Conservation (phyloP, 768 basidiomycete species). For the Panaeolus cyanescens region DNA sequence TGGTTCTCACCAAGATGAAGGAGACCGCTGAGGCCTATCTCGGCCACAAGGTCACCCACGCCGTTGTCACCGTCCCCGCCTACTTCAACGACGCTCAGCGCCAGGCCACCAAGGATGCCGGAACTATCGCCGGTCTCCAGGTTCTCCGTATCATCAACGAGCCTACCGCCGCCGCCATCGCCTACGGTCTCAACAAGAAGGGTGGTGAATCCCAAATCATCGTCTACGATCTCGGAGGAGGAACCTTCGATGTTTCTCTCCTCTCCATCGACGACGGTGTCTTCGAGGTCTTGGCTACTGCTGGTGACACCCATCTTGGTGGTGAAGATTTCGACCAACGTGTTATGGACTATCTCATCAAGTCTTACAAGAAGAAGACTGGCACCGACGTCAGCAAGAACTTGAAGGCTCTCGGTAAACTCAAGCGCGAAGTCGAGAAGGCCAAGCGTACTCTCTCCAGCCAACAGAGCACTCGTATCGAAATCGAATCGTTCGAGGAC, state of each 20-base stretch:
- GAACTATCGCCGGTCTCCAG: conserved; percentile 90
- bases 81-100: conserved; percentile 99
- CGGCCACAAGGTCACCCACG: conserved; percentile 93
- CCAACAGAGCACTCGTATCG: conserved; percentile 89
- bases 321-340: conserved; percentile 97
- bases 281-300: conserved; percentile 87
- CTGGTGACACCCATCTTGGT: conserved; percentile 93
- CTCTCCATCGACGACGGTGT: conserved; percentile 94
- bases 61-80: conserved; percentile 97
- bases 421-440: conserved; percentile 93
- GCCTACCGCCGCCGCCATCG: conserved; percentile 96
- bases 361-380: conserved; percentile 90
- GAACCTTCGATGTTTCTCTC: conserved; percentile 98
- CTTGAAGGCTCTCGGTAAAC: conserved; percentile 84
- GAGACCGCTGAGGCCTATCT: conserved; percentile 99
- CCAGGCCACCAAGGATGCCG: conserved; percentile 98
- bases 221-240: conserved; percentile 98
- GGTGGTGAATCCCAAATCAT: conserved; percentile 93
- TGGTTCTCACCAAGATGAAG: conserved; percentile 98
- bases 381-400: conserved; percentile 82
- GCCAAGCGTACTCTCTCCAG: conserved; percentile 91
- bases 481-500: conserved; percentile 94
- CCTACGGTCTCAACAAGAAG: conserved; percentile 98
- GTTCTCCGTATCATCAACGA: conserved; percentile 98
- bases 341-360: conserved; percentile 87